These are phyloP conservation scores for Phytophthora sansomeana DNA, from an alignment of 352 stramenopile genomes.

Conservation along the genomic window DNA sequence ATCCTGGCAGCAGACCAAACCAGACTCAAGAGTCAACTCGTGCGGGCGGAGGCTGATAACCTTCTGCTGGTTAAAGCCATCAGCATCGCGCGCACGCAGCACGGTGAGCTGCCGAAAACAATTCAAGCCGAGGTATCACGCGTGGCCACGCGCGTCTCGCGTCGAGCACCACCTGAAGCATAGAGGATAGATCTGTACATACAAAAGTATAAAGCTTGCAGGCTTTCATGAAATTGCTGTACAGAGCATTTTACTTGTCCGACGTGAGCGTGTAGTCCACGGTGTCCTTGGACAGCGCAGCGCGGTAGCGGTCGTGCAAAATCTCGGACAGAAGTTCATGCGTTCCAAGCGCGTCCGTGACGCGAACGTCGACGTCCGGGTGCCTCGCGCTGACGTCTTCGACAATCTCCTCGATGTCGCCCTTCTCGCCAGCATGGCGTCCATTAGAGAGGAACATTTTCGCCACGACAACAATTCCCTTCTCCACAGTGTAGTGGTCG, in stretches of 20 bases:
- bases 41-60: constrained; percentile 68
- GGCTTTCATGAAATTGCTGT: not conserved
- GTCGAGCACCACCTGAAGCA: constrained; percentile 29
- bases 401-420: constrained; percentile 84
- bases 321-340: constrained; percentile 72
- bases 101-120: constrained; percentile 57
- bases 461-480: constrained; percentile 70
- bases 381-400: constrained; percentile 48
- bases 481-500: constrained; percentile 66
- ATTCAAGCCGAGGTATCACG: constrained; percentile 67
- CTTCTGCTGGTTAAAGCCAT: constrained; percentile 72
- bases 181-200: constrained; percentile 4
- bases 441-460: constrained; percentile 84
- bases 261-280: constrained; percentile 36
- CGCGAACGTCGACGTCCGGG: constrained; percentile 56
- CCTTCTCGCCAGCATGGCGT: constrained; percentile 73
- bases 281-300: constrained; percentile 31
- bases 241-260: constrained; percentile 21
- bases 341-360: constrained; percentile 73
- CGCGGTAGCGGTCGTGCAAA: constrained; percentile 69
- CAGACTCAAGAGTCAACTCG: constrained; percentile 66
- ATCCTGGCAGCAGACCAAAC: constrained; percentile 60
- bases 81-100: constrained; percentile 59
- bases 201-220: not conserved
- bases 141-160: constrained; percentile 53